A percentile compares a stretch with the other conserved stretches of the same genome.
Conservation (phyloP, 495 filamentous ascomycete species). For the Annulohypoxylon maeteangense region DNA sequence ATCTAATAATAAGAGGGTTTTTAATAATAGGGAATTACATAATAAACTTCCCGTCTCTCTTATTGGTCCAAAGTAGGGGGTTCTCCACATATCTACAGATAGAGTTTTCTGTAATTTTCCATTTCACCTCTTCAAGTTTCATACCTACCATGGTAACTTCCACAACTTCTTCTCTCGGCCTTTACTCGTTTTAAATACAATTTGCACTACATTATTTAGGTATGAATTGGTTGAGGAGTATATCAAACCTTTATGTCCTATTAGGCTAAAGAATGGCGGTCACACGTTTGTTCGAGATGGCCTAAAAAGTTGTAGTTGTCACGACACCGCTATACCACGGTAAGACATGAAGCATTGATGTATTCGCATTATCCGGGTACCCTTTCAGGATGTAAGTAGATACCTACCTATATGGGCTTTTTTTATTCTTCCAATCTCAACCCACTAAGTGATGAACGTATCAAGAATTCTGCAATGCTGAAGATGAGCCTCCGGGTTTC, state of each 20-base stretch:
- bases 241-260: not conserved
- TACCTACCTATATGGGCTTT: not conserved
- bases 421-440: conserved; percentile 6
- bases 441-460: conserved; percentile 56
- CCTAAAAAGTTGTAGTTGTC: not conserved
- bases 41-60: conserved; percentile 11
- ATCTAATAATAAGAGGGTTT: not conserved
- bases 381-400: conserved; percentile 13
- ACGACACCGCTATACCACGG: too few species aligned
- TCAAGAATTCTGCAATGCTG: conserved; percentile 68
- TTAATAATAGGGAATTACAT: conserved; percentile 6
- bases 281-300: not conserved
- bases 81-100: conserved; percentile 1
- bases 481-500: conserved; percentile 47
- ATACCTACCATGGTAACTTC: not conserved
- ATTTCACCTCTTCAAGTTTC: not conserved
- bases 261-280: not conserved
- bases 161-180: not conserved
- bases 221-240: not conserved
- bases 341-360: not conserved
- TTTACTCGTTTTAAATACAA: not conserved
- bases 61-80: not conserved
- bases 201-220: too few species aligned
- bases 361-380: too few species aligned
- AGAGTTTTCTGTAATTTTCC: conserved; percentile 22